These are phyloP conservation scores for Scheffersomyces lignosus DNA, from an alignment of 805 yeast genomes.

Conservation along the genomic window DNA sequence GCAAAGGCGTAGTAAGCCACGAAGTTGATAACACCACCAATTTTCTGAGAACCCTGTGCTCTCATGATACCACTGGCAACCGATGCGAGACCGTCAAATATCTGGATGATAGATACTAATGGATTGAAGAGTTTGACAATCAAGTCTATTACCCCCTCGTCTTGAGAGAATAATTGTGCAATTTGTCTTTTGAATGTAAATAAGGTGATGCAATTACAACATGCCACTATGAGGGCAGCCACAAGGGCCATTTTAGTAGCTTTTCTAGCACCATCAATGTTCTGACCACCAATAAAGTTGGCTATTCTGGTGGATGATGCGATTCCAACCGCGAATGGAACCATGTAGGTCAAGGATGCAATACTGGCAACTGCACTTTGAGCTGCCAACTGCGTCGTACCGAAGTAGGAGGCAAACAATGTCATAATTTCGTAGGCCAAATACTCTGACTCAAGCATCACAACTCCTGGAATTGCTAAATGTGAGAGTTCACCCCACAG, in stretches of 20 bases:
- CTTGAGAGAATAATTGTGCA: slow-evolving; percentile 61
- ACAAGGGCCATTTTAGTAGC: slow-evolving; percentile 35
- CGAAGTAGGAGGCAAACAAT: slow-evolving; percentile 45
- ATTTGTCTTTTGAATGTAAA: slow-evolving; percentile 48
- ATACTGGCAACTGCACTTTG: slow-evolving; percentile 51
- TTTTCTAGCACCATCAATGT: slow-evolving; percentile 34
- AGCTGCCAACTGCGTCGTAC: slow-evolving; percentile 51
- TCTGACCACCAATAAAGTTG: slow-evolving; percentile 45
- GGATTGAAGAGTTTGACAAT: slow-evolving; percentile 59
- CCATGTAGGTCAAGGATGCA: slow-evolving; percentile 44
- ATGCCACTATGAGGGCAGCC: slow-evolving; percentile 29
- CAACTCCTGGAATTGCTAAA: slow-evolving; percentile 45
- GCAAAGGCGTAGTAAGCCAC: slow-evolving; percentile 72
- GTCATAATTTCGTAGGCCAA: slow-evolving; percentile 49
- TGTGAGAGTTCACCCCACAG: slow-evolving; percentile 37
- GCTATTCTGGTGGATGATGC: slow-evolving; percentile 47
- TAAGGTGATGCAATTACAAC: slow-evolving; percentile 45
- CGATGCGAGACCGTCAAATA: slow-evolving; percentile 69
- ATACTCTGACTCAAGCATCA: slow-evolving; percentile 47
- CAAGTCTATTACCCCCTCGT: slow-evolving; percentile 52
- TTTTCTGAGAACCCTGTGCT: slow-evolving; percentile 72
- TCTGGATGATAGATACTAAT: slow-evolving; percentile 61
- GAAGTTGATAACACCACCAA: slow-evolving; percentile 71
- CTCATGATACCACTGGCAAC: slow-evolving; percentile 73
- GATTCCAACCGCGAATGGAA: slow-evolving; percentile 47